Conservation (phyloP, 1,139 yeast species). For the Pichia sp. region DNA sequence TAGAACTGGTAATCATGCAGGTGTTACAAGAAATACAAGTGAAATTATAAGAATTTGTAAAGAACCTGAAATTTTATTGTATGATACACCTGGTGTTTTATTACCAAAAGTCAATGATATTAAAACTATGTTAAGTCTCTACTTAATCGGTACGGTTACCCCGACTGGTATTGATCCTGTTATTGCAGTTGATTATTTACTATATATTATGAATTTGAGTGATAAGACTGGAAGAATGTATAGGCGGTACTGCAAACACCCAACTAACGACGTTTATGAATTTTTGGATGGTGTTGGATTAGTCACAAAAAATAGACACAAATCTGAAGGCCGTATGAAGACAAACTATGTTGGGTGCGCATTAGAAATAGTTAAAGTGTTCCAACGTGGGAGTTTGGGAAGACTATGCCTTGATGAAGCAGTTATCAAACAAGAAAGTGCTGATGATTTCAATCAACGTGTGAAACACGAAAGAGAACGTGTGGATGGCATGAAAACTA, state of each 20-base stretch:
- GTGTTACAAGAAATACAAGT: conserved; percentile 78
- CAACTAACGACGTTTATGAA: conserved; percentile 69
- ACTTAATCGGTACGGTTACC: conserved; percentile 75
- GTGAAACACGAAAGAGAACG: conserved; percentile 23
- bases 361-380: conserved; percentile 57
- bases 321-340: conserved; percentile 28
- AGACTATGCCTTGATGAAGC: conserved; percentile 33
- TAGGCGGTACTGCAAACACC: conserved; percentile 44
- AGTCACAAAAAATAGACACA: conserved; percentile 30
- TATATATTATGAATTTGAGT: conserved; percentile 66
- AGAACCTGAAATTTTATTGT: conserved; percentile 62
- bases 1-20: conserved; percentile 81
- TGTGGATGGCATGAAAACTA: conserved; percentile 25
- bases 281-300: conserved; percentile 52
- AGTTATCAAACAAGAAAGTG: conserved; percentile 19
- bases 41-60: conserved; percentile 61
- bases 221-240: conserved; percentile 42
- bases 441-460: conserved; percentile 19
- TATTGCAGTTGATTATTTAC: conserved; percentile 77
- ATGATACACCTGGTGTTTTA: conserved; percentile 92
- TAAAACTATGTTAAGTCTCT: conserved; percentile 69
- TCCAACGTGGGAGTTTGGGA: conserved; percentile 54
- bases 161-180: conserved; percentile 68
- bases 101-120: conserved; percentile 64
- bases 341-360: conserved; percentile 43